phyloP scores from a whole-genome alignment of 176 grass and related monocot species.

The Oryza meyeriana region DNA sequence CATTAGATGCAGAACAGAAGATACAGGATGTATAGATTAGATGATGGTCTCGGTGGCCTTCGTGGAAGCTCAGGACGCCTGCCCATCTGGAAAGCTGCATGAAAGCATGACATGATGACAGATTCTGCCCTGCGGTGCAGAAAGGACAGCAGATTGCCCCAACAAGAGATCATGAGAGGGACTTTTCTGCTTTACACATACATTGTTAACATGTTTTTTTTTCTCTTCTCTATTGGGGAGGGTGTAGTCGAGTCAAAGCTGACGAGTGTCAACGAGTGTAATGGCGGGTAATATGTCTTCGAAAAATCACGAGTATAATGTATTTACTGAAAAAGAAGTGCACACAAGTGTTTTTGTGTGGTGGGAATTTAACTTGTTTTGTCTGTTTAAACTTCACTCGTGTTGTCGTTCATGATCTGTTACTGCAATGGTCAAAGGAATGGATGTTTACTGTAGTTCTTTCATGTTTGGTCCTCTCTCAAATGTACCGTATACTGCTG shows the following conservation, averaged over 20 bases:
- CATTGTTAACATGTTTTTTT: constrained; percentile 21
- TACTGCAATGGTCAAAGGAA: background rate
- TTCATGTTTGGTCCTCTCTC: background rate
- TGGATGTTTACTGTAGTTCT: background rate
- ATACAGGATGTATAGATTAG: constrained; percentile 71
- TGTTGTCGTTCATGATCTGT: background rate
- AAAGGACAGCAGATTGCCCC: constrained; percentile 30
- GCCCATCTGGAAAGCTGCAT: constrained; percentile 31
- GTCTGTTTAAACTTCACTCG: too few species aligned
- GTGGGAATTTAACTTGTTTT: background rate
- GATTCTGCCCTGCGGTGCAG: background rate
- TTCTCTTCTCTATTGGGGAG: background rate
- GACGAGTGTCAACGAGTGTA: constrained; percentile 21
- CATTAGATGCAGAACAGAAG: constrained; percentile 33
- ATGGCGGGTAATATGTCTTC: background rate
- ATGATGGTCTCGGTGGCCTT: constrained; percentile 33
- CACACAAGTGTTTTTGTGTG: background rate
- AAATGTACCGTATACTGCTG: background rate
- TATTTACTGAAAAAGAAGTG: background rate
- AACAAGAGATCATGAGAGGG: constrained; percentile 20
- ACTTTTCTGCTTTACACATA: constrained; percentile 12
- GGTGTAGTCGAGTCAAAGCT: background rate
- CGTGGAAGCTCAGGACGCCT: constrained; percentile 15
- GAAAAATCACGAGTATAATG: constrained; percentile 8
- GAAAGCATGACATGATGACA: constrained; percentile 26